Conservation (phyloP, 306 rosid species). For the Delonix regia region DNA sequence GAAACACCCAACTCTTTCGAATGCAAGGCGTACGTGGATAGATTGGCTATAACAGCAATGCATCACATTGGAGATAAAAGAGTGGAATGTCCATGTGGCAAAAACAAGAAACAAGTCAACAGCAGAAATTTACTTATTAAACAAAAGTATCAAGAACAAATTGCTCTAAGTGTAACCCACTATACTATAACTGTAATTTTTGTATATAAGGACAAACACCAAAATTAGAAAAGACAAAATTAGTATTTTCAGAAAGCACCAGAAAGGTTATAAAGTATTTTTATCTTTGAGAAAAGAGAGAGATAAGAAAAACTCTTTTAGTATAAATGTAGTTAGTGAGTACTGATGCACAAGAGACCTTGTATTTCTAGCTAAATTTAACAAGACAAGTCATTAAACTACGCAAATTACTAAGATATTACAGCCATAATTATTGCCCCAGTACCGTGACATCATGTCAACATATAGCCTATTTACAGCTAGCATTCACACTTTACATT, state of each 20-base stretch:
- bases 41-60: slow-evolving; percentile 60
- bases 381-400: background rate
- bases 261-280: background rate
- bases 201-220: background rate
- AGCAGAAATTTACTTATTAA: background rate
- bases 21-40: slow-evolving; percentile 80
- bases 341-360: background rate
- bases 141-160: background rate
- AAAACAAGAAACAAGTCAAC: slow-evolving; percentile 20
- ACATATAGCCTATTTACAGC: background rate
- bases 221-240: slow-evolving; percentile 1
- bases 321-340: background rate
- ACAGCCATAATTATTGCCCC: background rate
- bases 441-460: background rate
- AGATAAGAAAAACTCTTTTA: background rate
- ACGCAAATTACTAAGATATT: background rate
- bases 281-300: background rate
- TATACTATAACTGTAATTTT: background rate
- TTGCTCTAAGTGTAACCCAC: background rate
- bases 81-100: background rate
- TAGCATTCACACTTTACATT: too few relatives aligned
- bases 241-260: background rate
- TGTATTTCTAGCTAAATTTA: background rate
- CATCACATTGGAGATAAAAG: slow-evolving; percentile 28
- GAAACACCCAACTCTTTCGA: slow-evolving; percentile 91